Evolutionary conservation across 345 rosid genomes (phyloP).

Genomic region (Salix viminalis): DNA sequence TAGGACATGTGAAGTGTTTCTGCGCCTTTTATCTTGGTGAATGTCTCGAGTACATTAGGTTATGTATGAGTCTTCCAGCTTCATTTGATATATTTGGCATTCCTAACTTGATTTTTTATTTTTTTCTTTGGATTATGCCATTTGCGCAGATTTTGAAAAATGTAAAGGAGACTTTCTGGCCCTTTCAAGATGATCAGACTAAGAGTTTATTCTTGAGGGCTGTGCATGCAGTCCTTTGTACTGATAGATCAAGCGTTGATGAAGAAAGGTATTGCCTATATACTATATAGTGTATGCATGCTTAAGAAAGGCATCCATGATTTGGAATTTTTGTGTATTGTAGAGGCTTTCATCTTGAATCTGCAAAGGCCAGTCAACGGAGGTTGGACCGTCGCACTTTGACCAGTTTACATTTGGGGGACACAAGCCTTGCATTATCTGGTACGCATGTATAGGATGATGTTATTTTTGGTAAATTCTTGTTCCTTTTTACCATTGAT

Average conservation of each 20-base stretch:
- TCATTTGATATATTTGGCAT: not conserved
- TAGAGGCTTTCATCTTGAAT: slow-evolving; percentile 54
- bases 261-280: slow-evolving; percentile 40
- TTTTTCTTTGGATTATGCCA: not conserved
- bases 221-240: slow-evolving; percentile 46
- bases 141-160: slow-evolving; percentile 39
- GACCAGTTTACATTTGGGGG: slow-evolving; percentile 47
- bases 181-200: slow-evolving; percentile 45
- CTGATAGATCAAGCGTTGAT: slow-evolving; percentile 27
- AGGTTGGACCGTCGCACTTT: slow-evolving; percentile 57
- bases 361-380: slow-evolving; percentile 54
- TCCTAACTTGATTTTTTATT: not conserved
- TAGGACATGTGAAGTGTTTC: too few relatives aligned
- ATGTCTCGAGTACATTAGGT: not conserved
- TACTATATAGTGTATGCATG: not conserved
- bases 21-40: too few relatives aligned
- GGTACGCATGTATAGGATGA: slow-evolving; percentile 8
- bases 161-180: slow-evolving; percentile 69
- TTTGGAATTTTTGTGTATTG: slow-evolving; percentile 4
- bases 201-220: slow-evolving; percentile 56
- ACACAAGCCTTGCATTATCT: slow-evolving; percentile 60
- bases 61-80: not conserved
- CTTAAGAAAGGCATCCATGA: not conserved
- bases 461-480: not conserved
- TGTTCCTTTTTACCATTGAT: not conserved